Evolutionary conservation across 2,329 filamentous ascomycete species (phyloP).

Genomic region (Polytolypa hystricis): DNA sequence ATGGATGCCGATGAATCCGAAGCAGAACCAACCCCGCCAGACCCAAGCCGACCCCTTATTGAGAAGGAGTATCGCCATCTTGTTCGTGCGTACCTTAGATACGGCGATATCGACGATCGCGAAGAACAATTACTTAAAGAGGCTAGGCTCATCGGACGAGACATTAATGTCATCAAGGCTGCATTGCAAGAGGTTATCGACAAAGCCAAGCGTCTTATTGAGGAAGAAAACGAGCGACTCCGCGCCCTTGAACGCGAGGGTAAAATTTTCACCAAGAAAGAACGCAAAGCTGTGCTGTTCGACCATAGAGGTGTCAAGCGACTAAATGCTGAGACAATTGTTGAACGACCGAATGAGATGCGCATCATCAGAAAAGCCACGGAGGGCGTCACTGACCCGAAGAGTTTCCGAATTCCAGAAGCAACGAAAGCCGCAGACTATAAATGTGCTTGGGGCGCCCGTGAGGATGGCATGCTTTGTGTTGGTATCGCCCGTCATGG

Average conservation of each 20-base stretch:
- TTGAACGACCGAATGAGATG: slow-evolving; percentile 83
- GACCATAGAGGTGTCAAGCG: slow-evolving; percentile 90
- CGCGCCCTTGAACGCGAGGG: slow-evolving; percentile 58
- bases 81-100: slow-evolving; percentile 81
- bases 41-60: slow-evolving; percentile 79
- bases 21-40: slow-evolving; percentile 51
- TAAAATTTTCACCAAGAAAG: slow-evolving; percentile 85
- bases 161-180: slow-evolving; percentile 64
- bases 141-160: slow-evolving; percentile 71
- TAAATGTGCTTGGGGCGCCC: slow-evolving; percentile 79
- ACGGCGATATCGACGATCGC: slow-evolving; percentile 79
- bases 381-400: slow-evolving; percentile 53
- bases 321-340: slow-evolving; percentile 87
- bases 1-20: slow-evolving; percentile 61
- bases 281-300: slow-evolving; percentile 92
- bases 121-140: slow-evolving; percentile 78
- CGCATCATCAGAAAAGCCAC: slow-evolving; percentile 69
- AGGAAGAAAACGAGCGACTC: slow-evolving; percentile 58
- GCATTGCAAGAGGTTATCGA: slow-evolving; percentile 71
- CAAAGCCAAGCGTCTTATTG: slow-evolving; percentile 56
- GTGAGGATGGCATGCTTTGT: slow-evolving; percentile 94
- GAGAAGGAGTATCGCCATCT: slow-evolving; percentile 91
- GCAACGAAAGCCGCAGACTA: slow-evolving; percentile 89
- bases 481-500: slow-evolving; percentile 88
- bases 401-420: slow-evolving; percentile 75